phyloP scores from a whole-genome alignment of 2,329 filamentous ascomycete species.

The Pseudogymnoascus pannorum region DNA sequence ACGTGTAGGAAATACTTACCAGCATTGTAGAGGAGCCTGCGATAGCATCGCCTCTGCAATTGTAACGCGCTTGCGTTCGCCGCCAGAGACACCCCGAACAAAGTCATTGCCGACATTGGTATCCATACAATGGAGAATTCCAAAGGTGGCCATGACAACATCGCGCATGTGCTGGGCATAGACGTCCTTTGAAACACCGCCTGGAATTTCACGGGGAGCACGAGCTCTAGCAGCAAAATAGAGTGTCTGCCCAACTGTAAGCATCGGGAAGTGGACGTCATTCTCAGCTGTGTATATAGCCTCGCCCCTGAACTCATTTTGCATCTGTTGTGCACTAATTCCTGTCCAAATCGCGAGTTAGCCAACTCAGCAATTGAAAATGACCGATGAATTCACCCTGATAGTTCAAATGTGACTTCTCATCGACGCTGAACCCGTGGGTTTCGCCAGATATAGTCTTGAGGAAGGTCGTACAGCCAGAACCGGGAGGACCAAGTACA shows the following conservation, averaged over 20 bases:
- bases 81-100: slow-evolving; percentile 51
- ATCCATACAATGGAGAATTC: slow-evolving; percentile 44
- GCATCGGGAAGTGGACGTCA: slow-evolving; percentile 73
- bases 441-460: slow-evolving; percentile 49
- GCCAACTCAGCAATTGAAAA: background rate
- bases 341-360: background rate
- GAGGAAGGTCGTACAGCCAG: slow-evolving; percentile 55
- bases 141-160: slow-evolving; percentile 57
- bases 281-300: slow-evolving; percentile 83
- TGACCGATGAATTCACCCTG: slow-evolving; percentile 36
- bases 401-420: slow-evolving; percentile 49
- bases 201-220: slow-evolving; percentile 53
- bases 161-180: slow-evolving; percentile 33
- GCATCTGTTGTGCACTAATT: slow-evolving; percentile 36
- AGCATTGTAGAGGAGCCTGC: slow-evolving; percentile 34
- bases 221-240: slow-evolving; percentile 67
- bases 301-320: slow-evolving; percentile 59
- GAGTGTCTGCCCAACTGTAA: slow-evolving; percentile 83
- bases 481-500: slow-evolving; percentile 57
- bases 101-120: slow-evolving; percentile 49
- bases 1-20: slow-evolving; percentile 56
- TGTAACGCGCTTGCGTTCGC: slow-evolving; percentile 51
- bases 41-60: slow-evolving; percentile 39
- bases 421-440: slow-evolving; percentile 46
- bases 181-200: slow-evolving; percentile 51